Evolutionary conservation across 164 flowering plant species (phyloP).

Genomic region (Liriodendron chinense): DNA sequence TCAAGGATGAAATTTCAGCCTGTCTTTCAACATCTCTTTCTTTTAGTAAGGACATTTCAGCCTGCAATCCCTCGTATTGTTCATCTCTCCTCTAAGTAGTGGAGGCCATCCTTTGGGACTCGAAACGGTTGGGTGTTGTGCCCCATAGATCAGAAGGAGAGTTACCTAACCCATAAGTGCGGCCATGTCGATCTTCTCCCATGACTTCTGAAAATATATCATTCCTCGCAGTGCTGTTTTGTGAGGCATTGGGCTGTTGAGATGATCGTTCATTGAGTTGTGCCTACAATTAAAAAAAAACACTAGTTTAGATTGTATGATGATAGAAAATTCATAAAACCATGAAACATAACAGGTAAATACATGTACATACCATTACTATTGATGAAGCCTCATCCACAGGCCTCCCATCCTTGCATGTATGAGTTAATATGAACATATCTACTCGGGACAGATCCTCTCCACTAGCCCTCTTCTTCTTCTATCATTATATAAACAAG

Average conservation of each 20-base stretch:
- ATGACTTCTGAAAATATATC: too few relatives aligned
- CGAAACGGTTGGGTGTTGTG: background rate
- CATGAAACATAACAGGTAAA: too few relatives aligned
- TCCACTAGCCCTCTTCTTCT: conserved; percentile 7
- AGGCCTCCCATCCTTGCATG: conserved; percentile 25
- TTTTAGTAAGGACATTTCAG: too few relatives aligned
- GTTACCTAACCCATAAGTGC: conserved; percentile 16
- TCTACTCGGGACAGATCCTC: conserved; percentile 24
- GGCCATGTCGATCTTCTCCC: conserved; percentile 13
- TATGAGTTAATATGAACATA: conserved; percentile 26
- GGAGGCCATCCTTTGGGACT: too few relatives aligned
- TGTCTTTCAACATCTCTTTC: too few relatives aligned
- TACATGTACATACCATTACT: conserved; percentile 17
- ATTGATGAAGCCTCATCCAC: conserved; percentile 24
- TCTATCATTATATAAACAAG: background rate
- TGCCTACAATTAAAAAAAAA: conserved; percentile 12
- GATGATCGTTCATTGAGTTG: conserved; percentile 11
- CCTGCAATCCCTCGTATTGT: too few relatives aligned
- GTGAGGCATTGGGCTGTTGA: background rate
- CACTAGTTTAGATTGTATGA: background rate
- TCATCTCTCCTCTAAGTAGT: too few relatives aligned
- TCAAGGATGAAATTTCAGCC: too few relatives aligned
- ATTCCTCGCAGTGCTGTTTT: too few relatives aligned
- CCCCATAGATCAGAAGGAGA: conserved; percentile 7
- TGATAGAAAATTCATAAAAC: too few relatives aligned